Percentiles rank a stretch among this genome's conserved stretches.
Conservation (phyloP, 129 eudicot species). For the Ambrosia trifida region DNA sequence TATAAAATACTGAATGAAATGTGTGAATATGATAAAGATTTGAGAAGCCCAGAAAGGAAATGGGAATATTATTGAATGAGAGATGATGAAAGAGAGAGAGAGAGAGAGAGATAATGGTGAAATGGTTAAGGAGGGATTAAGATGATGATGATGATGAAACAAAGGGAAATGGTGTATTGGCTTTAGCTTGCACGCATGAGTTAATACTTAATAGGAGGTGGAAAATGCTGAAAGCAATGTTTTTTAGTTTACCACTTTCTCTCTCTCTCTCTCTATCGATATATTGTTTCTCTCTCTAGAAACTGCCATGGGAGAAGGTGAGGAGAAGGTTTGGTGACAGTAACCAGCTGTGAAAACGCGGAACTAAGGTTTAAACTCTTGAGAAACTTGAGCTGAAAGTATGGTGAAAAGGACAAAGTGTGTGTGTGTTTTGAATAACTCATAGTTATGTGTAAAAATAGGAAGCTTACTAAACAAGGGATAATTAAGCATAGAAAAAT, state of each 20-base stretch:
- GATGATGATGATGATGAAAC: slow-evolving; percentile 28
- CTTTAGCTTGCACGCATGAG: slow-evolving; percentile 42
- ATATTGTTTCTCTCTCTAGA: slow-evolving; percentile 16
- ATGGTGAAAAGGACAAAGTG: not conserved
- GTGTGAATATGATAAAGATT: not conserved
- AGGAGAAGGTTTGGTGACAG: slow-evolving; percentile 12
- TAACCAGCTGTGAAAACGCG: slow-evolving; percentile 31
- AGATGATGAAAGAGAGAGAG: not conserved
- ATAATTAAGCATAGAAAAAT: no score
- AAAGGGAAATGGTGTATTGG: slow-evolving; percentile 3
- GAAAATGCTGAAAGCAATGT: slow-evolving; percentile 34
- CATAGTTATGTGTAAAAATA: no score
- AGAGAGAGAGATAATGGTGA: slow-evolving; percentile 13
- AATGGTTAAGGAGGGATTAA: slow-evolving; percentile 14
- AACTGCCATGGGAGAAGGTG: slow-evolving; percentile 24
- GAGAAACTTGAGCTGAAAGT: slow-evolving; percentile 31
- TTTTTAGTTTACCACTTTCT: not conserved
- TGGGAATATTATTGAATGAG: not conserved
- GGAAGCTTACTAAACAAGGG: no score
- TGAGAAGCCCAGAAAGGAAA: not conserved
- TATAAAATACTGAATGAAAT: not conserved
- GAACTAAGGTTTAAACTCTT: slow-evolving; percentile 4
- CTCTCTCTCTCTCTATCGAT: no score
- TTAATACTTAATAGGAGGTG: slow-evolving; percentile 11
- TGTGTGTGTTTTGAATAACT: no score